phyloP scores from a whole-genome alignment of 139 green algal species.

The Raphidocelis subcapitata region DNA sequence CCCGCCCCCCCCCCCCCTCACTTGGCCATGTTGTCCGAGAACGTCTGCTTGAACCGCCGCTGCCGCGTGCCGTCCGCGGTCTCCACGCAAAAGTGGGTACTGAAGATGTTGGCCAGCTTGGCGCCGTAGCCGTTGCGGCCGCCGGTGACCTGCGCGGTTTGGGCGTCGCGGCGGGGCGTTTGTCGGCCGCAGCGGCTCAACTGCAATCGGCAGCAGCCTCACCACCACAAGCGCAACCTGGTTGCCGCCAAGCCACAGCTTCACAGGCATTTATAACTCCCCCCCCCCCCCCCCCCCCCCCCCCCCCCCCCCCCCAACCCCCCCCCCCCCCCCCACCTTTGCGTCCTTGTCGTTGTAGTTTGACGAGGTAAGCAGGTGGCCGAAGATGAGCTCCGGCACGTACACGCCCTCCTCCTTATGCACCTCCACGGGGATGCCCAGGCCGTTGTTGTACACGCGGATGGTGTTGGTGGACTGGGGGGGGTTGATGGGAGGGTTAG shows the following conservation, averaged over 20 bases:
- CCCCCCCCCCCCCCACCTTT: slow-evolving; percentile 67
- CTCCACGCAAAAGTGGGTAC: slow-evolving; percentile 95
- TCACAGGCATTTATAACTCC: not conserved
- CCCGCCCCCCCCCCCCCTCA: no score
- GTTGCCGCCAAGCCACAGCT: not conserved
- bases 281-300: not conserved
- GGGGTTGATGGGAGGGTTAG: not conserved
- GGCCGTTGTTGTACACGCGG: slow-evolving; percentile 93
- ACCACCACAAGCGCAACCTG: not conserved
- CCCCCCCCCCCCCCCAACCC: not conserved
- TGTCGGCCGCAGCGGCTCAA: not conserved
- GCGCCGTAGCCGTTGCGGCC: slow-evolving; percentile 98
- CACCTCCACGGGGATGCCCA: slow-evolving; percentile 94
- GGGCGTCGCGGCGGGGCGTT: not conserved
- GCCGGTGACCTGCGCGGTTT: slow-evolving; percentile 80
- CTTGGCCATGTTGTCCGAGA: slow-evolving; percentile 79
- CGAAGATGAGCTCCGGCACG: slow-evolving; percentile 99
- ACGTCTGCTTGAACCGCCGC: slow-evolving; percentile 87
- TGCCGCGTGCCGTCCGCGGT: slow-evolving; percentile 88
- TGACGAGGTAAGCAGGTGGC: slow-evolving; percentile 95
- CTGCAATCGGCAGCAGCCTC: not conserved
- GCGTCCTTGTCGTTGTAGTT: slow-evolving; percentile 99
- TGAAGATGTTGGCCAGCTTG: slow-evolving; percentile 99
- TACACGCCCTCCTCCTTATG: slow-evolving; percentile 96
- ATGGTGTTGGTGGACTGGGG: slow-evolving; percentile 74